phyloP scores from a whole-genome alignment of 345 rosid species.

The Cardamine resedifolia region DNA sequence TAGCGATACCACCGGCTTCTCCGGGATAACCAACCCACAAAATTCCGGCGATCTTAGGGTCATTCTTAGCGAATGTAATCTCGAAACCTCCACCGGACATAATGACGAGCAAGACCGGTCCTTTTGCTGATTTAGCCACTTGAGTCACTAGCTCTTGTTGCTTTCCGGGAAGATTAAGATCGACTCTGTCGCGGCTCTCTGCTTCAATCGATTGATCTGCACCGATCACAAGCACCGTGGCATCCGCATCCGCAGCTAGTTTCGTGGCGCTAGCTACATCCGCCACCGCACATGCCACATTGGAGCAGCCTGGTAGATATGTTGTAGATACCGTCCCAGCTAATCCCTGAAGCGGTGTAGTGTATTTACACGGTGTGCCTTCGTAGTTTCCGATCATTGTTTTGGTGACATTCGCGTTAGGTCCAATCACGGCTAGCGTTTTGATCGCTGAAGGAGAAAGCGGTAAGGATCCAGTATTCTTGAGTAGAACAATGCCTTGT shows the following conservation, averaged over 20 bases:
- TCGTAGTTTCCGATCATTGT: conserved; percentile 97
- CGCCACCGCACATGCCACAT: conserved; percentile 64
- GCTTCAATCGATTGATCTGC: conserved; percentile 74
- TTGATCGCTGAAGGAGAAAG: conserved; percentile 56
- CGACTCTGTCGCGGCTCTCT: conserved; percentile 66
- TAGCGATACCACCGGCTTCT: conserved; percentile 90
- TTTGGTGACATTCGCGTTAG: conserved; percentile 86
- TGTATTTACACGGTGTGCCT: conserved; percentile 88
- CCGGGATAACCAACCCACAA: conserved; percentile 97
- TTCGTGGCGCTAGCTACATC: conserved; percentile 59
- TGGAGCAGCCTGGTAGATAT: conserved; percentile 67
- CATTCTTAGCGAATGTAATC: conserved; percentile 62
- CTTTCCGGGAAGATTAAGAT: conserved; percentile 73
- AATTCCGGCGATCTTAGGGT: conserved; percentile 64
- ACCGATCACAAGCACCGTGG: conserved; percentile 74
- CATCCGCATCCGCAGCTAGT: conserved; percentile 64
- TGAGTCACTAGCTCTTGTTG: conserved; percentile 58
- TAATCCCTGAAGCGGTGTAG: conserved; percentile 79
- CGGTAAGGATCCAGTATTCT: conserved; percentile 69
- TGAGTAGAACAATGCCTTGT: conserved; percentile 91
- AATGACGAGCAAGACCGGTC: conserved; percentile 85
- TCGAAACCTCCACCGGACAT: conserved; percentile 98
- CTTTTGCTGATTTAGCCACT: conserved; percentile 71
- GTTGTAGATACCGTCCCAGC: conserved; percentile 54
- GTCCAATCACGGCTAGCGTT: conserved; percentile 84